A percentile compares a stretch with the other conserved stretches of the same genome.
Evolutionary conservation across 2,329 filamentous ascomycete genomes (phyloP).

Genomic region (Arachnomyces sp.): DNA sequence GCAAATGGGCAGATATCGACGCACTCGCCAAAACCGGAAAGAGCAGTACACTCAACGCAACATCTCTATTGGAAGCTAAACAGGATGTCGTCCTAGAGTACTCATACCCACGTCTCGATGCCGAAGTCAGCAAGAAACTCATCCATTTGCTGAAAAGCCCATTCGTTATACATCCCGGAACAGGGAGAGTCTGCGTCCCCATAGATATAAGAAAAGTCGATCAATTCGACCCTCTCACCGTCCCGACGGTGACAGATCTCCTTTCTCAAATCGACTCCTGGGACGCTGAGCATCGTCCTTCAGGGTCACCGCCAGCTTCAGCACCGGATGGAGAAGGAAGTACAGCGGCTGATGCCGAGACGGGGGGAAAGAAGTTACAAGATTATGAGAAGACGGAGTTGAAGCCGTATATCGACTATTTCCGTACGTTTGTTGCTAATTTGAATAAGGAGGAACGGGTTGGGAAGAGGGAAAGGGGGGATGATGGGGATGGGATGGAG

Average conservation of each 20-base stretch:
- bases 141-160: constrained; percentile 97
- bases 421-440: constrained; percentile 69
- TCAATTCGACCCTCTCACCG: constrained; percentile 74
- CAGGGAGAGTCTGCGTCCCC: constrained; percentile 88
- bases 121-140: constrained; percentile 93
- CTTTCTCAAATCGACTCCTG: constrained; percentile 81
- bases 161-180: constrained; percentile 93
- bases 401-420: constrained; percentile 86
- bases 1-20: constrained; percentile 95
- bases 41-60: constrained; percentile 63
- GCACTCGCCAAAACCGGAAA: constrained; percentile 68
- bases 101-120: constrained; percentile 93
- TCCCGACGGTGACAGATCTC: constrained; percentile 82
- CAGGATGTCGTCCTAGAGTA: constrained; percentile 96
- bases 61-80: constrained; percentile 75
- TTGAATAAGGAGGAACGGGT: constrained; percentile 67
- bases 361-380: constrained; percentile 45
- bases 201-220: constrained; percentile 71
- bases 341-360: constrained; percentile 23
- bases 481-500: constrained; percentile 50
- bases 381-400: constrained; percentile 98
- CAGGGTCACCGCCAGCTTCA: constrained; percentile 25
- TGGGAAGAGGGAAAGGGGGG: constrained; percentile 45
- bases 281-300: constrained; percentile 38
- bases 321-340: constrained; percentile 35